phyloP scores from a whole-genome alignment of 148 eudicot genomes.

The Drosera capensis region DNA sequence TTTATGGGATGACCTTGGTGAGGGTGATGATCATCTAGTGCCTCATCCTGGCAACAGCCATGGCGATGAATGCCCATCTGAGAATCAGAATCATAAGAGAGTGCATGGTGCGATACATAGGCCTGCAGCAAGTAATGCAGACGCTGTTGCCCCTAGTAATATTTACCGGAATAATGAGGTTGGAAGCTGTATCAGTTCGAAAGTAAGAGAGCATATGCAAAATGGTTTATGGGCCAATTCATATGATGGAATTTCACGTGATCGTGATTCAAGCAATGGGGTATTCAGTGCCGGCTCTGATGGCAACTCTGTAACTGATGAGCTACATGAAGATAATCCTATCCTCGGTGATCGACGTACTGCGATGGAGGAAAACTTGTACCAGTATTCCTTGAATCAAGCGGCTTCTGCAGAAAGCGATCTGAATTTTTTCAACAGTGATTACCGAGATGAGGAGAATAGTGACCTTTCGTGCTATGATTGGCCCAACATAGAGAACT shows the following conservation, averaged over 20 bases:
- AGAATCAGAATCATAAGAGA: slow-evolving; percentile 28
- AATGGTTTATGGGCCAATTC: slow-evolving; percentile 25
- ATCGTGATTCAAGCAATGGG: slow-evolving; percentile 20
- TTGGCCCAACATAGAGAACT: slow-evolving; percentile 73
- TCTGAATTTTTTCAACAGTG: slow-evolving; percentile 33
- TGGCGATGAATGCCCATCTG: slow-evolving; percentile 15
- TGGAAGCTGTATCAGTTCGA: slow-evolving; percentile 9
- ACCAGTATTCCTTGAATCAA: slow-evolving; percentile 28
- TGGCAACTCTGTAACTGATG: too few relatives aligned
- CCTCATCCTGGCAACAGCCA: slow-evolving; percentile 30
- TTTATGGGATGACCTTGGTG: slow-evolving; percentile 56
- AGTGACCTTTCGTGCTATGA: slow-evolving; percentile 43
- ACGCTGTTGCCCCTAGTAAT: slow-evolving; percentile 13
- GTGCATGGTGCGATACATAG: slow-evolving; percentile 19
- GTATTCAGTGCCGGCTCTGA: slow-evolving; percentile 25
- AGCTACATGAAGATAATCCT: slow-evolving; percentile 29
- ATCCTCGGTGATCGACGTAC: slow-evolving; percentile 19
- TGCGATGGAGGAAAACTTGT: slow-evolving; percentile 25
- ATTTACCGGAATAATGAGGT: slow-evolving; percentile 21
- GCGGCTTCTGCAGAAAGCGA: slow-evolving; percentile 32
- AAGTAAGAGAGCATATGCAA: slow-evolving; percentile 26
- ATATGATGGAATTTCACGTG: slow-evolving; percentile 26
- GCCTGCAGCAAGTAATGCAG: slow-evolving; percentile 18
- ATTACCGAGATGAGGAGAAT: slow-evolving; percentile 34
- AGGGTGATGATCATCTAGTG: slow-evolving; percentile 61